Evolutionary conservation across 352 stramenopile species (phyloP), one percentile per base, ranked within the genome.

Genomic region (Globisporangium parvum): DNA sequence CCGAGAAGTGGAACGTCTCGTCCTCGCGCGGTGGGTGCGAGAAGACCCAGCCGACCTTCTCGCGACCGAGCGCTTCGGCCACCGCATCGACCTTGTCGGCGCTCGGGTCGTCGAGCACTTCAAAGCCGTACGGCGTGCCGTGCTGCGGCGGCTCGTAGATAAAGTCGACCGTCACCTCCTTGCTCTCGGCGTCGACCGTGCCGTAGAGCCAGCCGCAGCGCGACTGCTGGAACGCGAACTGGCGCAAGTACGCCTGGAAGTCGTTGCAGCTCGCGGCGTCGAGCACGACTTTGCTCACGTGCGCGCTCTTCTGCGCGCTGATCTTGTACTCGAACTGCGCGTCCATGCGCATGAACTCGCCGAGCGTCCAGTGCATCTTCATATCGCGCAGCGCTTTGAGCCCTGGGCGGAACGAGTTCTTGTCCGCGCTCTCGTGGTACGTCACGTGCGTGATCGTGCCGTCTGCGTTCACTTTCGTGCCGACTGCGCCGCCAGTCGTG

Each of bases 311-410:
- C 68, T 98, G 93, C 45, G 88, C 78, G 60, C 95, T 93, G 54
- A 99, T 93, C 74, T 98, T 98, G 78, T 98, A 99, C 56, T 97
- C 92, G 67, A 98, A 99, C 63, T 98, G 82, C 33, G 93, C 82
- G 69, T 99, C 96, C 91, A 99, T 97, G 51, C 87, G 91, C 62
- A 96, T 95, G 72, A 99, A 99, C 75, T 99, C 96, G 48, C 82
- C 80, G 11, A 99, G 70, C 37, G 96, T 98, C 96, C 96, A 99
- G 62, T 97, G 77, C 95, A 98, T 99, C 77, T 99, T 99, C 85
- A 99, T 99, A 67, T 98, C 93, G 2, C 96, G 78, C 47, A 99
- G 71, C 33, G 96, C 73, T 67, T 98, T 90, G 75, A 98, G 87
- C 8, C 96, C 96, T 12, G 96, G 96, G 21, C 96, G 85, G 72